These are phyloP conservation scores for Recurvomyces mirabilis DNA, from an alignment of 495 filamentous ascomycete species.

Conservation along the genomic window DNA sequence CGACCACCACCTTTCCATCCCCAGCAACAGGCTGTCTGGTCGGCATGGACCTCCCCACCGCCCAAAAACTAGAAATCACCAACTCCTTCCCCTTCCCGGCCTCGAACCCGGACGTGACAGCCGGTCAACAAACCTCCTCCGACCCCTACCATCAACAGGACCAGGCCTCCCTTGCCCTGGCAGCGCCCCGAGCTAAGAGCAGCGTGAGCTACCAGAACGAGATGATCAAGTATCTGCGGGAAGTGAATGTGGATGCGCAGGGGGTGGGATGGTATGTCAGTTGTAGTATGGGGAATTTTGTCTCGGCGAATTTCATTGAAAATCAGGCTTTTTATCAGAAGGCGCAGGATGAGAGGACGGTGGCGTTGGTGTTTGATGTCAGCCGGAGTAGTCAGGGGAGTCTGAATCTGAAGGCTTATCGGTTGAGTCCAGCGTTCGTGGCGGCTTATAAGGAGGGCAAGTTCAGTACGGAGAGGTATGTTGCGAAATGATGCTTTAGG, in stretches of 20 bases:
- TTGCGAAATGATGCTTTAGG: not conserved
- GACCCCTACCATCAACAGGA: conserved; percentile 44
- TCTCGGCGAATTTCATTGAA: conserved; percentile 89
- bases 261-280: conserved; percentile 98
- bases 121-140: conserved; percentile 34
- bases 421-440: conserved; percentile 80
- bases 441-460: conserved; percentile 88
- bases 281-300: conserved; percentile 96
- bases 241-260: conserved; percentile 97
- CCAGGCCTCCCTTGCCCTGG: conserved; percentile 65
- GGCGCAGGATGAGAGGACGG: conserved; percentile 78
- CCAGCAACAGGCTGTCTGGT: conserved; percentile 81
- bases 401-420: conserved; percentile 81
- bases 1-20: conserved; percentile 75
- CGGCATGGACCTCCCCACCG: conserved; percentile 87
- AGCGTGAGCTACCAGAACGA: conserved; percentile 85
- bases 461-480: conserved; percentile 89
- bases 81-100: conserved; percentile 93
- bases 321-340: conserved; percentile 97
- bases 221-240: conserved; percentile 91
- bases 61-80: conserved; percentile 69
- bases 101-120: conserved; percentile 23
- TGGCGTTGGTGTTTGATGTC: conserved; percentile 91
- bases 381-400: conserved; percentile 86
- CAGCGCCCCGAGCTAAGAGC: conserved; percentile 81